Evolutionary conservation across 2,329 filamentous ascomycete species (phyloP).

Genomic region (Biscogniauxia sp.): DNA sequence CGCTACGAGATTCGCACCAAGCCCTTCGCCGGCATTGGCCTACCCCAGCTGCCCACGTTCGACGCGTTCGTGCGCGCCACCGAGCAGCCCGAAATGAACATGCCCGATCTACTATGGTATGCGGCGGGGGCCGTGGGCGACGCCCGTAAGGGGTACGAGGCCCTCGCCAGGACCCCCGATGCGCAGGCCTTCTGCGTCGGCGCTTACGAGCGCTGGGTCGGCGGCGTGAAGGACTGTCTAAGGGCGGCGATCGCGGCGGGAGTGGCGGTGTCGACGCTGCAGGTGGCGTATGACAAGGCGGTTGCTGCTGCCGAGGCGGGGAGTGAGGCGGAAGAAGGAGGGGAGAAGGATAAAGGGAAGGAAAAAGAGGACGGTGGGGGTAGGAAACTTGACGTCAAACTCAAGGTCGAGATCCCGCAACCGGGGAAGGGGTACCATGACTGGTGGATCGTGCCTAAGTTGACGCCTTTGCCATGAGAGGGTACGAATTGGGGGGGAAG

Average conservation of each 20-base stretch:
- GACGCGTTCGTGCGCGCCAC: constrained; percentile 55
- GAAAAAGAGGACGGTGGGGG: constrained; percentile 8
- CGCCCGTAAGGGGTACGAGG: constrained; percentile 56
- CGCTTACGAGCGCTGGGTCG: constrained; percentile 61
- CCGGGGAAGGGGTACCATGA: constrained; percentile 57
- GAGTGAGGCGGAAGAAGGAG: constrained; percentile 6
- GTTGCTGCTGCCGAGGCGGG: constrained; percentile 13
- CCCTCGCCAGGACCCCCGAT: constrained; percentile 49
- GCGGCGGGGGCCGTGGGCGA: constrained; percentile 46
- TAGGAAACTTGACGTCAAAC: constrained; percentile 5
- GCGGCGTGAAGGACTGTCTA: constrained; percentile 57
- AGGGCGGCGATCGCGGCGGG: constrained; percentile 70
- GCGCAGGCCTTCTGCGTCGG: constrained; percentile 54
- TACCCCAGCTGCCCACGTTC: constrained; percentile 65
- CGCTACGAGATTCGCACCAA: constrained; percentile 86
- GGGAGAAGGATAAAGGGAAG: constrained; percentile 8
- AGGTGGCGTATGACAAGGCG: constrained; percentile 44
- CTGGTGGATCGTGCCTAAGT: constrained; percentile 63
- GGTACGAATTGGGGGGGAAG: neutral
- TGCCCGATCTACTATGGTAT: constrained; percentile 41
- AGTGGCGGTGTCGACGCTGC: constrained; percentile 60
- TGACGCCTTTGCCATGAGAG: constrained; percentile 29
- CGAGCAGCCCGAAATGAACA: constrained; percentile 38
- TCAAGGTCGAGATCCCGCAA: constrained; percentile 52
- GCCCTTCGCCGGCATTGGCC: constrained; percentile 67